A percentile compares a stretch with the other conserved stretches of the same genome.
phyloP scores from a whole-genome alignment of 345 rosid genomes.

The Mercurialis annua region DNA sequence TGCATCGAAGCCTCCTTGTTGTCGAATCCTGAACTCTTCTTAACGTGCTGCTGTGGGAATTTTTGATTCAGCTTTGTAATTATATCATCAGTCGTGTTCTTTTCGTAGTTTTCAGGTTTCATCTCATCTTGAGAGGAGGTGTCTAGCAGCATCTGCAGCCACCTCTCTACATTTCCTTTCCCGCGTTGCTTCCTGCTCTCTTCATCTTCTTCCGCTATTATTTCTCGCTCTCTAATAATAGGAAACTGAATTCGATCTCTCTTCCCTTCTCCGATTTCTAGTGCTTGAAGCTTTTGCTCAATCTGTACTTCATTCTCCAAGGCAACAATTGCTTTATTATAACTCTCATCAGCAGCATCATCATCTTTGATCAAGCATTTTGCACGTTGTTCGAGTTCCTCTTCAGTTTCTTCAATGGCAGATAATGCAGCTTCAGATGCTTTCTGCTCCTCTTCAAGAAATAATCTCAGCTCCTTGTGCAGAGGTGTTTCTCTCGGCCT shows the following conservation, averaged over 20 bases:
- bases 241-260: slow-evolving; percentile 34
- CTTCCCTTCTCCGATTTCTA: slow-evolving; percentile 41
- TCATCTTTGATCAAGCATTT: slow-evolving; percentile 21
- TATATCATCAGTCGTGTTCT: slow-evolving; percentile 46
- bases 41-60: slow-evolving; percentile 48
- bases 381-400: slow-evolving; percentile 25
- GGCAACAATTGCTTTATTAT: slow-evolving; percentile 32
- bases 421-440: slow-evolving; percentile 43
- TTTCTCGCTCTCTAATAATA: slow-evolving; percentile 36
- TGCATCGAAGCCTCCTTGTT: neutral
- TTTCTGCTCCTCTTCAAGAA: slow-evolving; percentile 71
- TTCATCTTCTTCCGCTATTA: slow-evolving; percentile 75
- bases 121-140: slow-evolving; percentile 38
- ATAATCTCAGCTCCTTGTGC: slow-evolving; percentile 66
- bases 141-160: slow-evolving; percentile 82
- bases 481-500: slow-evolving; percentile 41
- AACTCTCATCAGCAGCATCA: slow-evolving; percentile 30
- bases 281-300: slow-evolving; percentile 39
- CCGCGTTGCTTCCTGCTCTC: slow-evolving; percentile 73
- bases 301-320: slow-evolving; percentile 32
- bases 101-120: slow-evolving; percentile 32
- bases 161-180: slow-evolving; percentile 87
- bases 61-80: slow-evolving; percentile 47
- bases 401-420: slow-evolving; percentile 35
- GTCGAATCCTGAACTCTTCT: neutral